A percentile compares a stretch with the other conserved stretches of the same genome.
Conservation (phyloP, 2,329 filamentous ascomycete genomes). For the Didymella arachidicola region DNA sequence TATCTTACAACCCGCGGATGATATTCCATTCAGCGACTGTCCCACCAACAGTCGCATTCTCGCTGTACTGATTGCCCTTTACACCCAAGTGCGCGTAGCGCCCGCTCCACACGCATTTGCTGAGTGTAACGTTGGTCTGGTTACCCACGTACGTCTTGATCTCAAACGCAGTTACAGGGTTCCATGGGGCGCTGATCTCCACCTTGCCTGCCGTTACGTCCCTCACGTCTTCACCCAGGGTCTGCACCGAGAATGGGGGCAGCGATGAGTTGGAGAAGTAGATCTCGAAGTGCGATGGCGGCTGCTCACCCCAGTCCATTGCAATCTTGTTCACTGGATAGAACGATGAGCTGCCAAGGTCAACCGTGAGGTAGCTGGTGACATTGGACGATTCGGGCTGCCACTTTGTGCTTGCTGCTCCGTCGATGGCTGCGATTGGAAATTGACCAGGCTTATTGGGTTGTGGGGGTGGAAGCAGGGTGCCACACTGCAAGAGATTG, state of each 20-base stretch:
- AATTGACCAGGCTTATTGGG: constrained; percentile 70
- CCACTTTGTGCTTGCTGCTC: constrained; percentile 71
- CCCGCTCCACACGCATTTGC: constrained; percentile 52
- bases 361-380: constrained; percentile 64
- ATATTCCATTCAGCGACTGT: constrained; percentile 63
- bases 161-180: constrained; percentile 42
- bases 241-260: constrained; percentile 28
- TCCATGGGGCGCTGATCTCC: constrained; percentile 54
- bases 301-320: constrained; percentile 68
- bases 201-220: constrained; percentile 38
- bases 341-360: constrained; percentile 51
- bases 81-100: constrained; percentile 58
- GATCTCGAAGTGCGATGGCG: constrained; percentile 62
- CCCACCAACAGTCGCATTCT: constrained; percentile 52
- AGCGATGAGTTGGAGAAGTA: constrained; percentile 61
- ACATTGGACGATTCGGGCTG: constrained; percentile 63
- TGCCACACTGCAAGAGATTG: constrained; percentile 71
- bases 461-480: constrained; percentile 50
- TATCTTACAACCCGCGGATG: constrained; percentile 27
- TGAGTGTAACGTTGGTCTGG: constrained; percentile 55
- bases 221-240: constrained; percentile 19
- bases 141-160: constrained; percentile 55
- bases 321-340: constrained; percentile 58
- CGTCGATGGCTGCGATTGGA: constrained; percentile 71
- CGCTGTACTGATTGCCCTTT: constrained; percentile 54